phyloP scores from a whole-genome alignment of 345 rosid species.

The Arabidopsis arenosa region DNA sequence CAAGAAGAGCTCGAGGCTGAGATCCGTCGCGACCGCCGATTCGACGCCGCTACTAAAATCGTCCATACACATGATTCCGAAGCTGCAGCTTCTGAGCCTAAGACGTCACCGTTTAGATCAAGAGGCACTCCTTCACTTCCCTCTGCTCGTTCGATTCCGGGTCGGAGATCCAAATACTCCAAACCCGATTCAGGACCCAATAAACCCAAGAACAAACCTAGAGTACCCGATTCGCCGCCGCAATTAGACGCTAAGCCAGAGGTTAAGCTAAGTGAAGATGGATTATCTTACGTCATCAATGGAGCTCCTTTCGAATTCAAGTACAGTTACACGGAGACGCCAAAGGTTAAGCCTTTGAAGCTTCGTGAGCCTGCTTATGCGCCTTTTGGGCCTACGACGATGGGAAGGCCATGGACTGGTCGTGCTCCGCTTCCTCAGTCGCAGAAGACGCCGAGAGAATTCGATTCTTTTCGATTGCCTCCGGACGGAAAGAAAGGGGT shows the following conservation, averaged over 20 bases:
- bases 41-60: constrained; percentile 60
- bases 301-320: constrained; percentile 96
- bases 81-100: constrained; percentile 41
- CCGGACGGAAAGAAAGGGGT: constrained; percentile 84
- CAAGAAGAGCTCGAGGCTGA: constrained; percentile 76
- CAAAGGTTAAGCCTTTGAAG: constrained; percentile 76
- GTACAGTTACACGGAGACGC: constrained; percentile 95
- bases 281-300: constrained; percentile 70
- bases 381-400: constrained; percentile 87
- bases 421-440: constrained; percentile 78
- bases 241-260: constrained; percentile 51
- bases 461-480: constrained; percentile 84
- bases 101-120: constrained; percentile 57
- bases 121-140: constrained; percentile 78
- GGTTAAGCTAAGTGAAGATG: constrained; percentile 64
- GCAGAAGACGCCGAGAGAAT: constrained; percentile 79
- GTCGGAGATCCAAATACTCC: constrained; percentile 79
- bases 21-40: constrained; percentile 71
- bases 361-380: constrained; percentile 78
- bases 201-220: constrained; percentile 51
- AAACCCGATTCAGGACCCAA: constrained; percentile 48
- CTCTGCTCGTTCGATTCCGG: constrained; percentile 76
- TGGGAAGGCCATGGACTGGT: constrained; percentile 96
- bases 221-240: constrained; percentile 37
- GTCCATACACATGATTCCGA: constrained; percentile 40